Evolutionary conservation across 352 stramenopile species (phyloP), one percentile per base, ranked within the genome.

Genomic region (Elongisporangium prolatum): DNA sequence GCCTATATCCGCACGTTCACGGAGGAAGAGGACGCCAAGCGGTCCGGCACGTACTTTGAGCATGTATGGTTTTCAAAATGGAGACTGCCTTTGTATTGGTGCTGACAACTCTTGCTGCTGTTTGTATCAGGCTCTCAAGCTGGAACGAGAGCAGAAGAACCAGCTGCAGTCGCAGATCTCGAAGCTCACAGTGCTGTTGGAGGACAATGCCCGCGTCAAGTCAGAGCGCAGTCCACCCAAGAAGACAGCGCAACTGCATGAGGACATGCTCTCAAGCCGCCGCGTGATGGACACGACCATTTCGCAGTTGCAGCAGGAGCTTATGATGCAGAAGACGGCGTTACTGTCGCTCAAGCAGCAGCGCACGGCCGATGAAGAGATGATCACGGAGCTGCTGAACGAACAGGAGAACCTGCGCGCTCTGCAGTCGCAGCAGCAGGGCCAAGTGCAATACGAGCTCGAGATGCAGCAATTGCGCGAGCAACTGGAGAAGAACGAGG

Each of bases 1-100:
- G 25, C 74, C 0, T 89, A 95, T 50, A 65, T 86, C 50, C 85
- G 85, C 66, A 95, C 83, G 53, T 95, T 95, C 63, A 93, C 83
- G 60, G 85, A 95, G 57, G 85, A 95, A 54, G 82, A 95, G 55
- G 85, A 95, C 48, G 84, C 84, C 50, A 95, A 95, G 72, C 85
- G 85, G 25, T 84, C 83, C 7, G 84, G 85, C 44, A 95, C 85
- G 11, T 83, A 89, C 49, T 95, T 90, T 68, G 85, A 95, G 63
- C 85, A 95, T 61, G 77, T 86, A 75, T 28, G 67, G n/a, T n/a
- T n/a, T n/a, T n/a, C n/a, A n/a, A n/a, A n/a, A n/a, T n/a, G n/a
- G n/a, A n/a, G n/a, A n/a, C n/a, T n/a, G n/a, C n/a, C n/a, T n/a
- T n/a, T n/a, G n/a, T n/a, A n/a, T n/a, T 34, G 21, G 16, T 4